Percentiles rank a stretch among this genome's conserved stretches.
These are phyloP conservation scores for Entomortierella beljakovae DNA, from an alignment of 192 early-diverging fungal species.

Conservation along the genomic window DNA sequence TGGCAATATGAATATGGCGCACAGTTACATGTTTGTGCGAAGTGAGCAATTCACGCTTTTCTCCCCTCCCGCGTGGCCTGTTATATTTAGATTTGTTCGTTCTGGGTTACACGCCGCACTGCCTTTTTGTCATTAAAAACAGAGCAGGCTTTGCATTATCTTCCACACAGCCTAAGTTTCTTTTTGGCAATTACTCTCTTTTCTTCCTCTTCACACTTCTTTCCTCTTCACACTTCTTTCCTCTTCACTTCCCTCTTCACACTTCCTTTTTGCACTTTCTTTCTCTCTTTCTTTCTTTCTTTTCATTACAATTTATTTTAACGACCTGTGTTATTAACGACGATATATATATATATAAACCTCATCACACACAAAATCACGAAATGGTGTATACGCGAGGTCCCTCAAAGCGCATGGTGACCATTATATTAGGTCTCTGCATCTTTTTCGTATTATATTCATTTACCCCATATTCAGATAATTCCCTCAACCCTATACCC, in stretches of 20 bases:
- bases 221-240: not conserved
- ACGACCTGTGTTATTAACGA: not conserved
- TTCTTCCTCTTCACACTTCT: not conserved
- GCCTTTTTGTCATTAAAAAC: too few relatives aligned
- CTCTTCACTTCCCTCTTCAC: not conserved
- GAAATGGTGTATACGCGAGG: conserved; percentile 6
- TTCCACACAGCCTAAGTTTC: too few relatives aligned
- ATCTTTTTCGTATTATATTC: conserved; percentile 22
- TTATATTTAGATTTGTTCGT: too few relatives aligned
- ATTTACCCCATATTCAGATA: conserved; percentile 32
- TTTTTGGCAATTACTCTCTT: not conserved
- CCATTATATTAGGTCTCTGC: conserved; percentile 32
- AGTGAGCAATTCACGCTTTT: too few relatives aligned
- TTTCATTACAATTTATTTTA: not conserved
- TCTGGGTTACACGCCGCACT: too few relatives aligned
- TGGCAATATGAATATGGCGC: not conserved
- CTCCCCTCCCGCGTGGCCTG: too few relatives aligned
- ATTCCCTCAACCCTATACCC: conserved; percentile 6
- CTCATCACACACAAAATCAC: not conserved
- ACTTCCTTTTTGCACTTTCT: not conserved
- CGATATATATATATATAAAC: too few relatives aligned
- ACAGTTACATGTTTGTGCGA: too few relatives aligned
- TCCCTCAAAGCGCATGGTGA: conserved; percentile 21
- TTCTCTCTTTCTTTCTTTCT: not conserved
- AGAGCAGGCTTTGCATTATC: too few relatives aligned